Percentiles rank a stretch among this genome's conserved stretches.
Evolutionary conservation across 1,284 basidiomycete species (phyloP).

Genomic region (Pseudozyma flocculosa): DNA sequence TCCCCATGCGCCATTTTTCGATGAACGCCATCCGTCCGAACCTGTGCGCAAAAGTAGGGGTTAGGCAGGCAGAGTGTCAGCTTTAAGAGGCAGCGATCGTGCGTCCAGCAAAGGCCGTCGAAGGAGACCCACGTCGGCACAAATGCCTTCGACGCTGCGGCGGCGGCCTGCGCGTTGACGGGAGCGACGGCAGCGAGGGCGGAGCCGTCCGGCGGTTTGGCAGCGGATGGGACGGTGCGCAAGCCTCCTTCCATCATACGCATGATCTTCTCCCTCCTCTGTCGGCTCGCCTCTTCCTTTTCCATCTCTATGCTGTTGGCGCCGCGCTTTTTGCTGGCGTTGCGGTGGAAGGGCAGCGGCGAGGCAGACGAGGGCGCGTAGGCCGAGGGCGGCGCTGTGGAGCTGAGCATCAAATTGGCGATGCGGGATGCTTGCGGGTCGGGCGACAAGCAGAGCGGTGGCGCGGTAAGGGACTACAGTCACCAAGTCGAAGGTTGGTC

Average conservation of each 20-base stretch:
- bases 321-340: constrained; percentile 27
- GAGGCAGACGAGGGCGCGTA: constrained; percentile 31
- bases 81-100: background rate
- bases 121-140: constrained; percentile 20
- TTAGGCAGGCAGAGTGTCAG: too few relatives aligned
- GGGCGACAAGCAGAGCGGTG: constrained; percentile 51
- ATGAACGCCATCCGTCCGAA: constrained; percentile 49
- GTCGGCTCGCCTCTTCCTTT: constrained; percentile 33
- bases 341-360: constrained; percentile 9
- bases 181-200: background rate
- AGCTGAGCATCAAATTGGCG: constrained; percentile 51
- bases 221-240: constrained; percentile 2
- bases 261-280: constrained; percentile 50
- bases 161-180: constrained; percentile 1
- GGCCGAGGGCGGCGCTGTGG: constrained; percentile 40
- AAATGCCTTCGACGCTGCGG: constrained; percentile 19
- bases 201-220: background rate
- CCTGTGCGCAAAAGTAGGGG: background rate
- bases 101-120: too few relatives aligned
- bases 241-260: constrained; percentile 49
- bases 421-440: constrained; percentile 52
- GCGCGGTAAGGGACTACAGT: constrained; percentile 32
- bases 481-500: too few relatives aligned
- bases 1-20: constrained; percentile 39
- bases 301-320: constrained; percentile 50